These are phyloP conservation scores for Periconia sp. DNA, from an alignment of 2,329 filamentous ascomycete species.

Conservation along the genomic window DNA sequence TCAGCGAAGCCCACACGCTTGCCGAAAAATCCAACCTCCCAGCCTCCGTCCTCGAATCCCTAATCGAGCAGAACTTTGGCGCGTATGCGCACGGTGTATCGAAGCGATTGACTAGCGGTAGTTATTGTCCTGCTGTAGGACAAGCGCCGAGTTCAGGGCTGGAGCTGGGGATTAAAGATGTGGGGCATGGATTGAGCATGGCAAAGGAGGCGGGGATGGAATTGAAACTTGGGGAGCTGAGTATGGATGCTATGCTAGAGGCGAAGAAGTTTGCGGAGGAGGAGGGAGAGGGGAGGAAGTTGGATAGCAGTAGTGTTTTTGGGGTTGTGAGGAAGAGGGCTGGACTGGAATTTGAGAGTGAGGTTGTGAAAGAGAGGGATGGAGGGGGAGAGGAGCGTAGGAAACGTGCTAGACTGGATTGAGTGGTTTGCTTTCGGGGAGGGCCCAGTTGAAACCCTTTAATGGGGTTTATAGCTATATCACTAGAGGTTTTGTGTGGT, in stretches of 20 bases:
- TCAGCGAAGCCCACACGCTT: constrained; percentile 58
- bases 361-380: constrained; percentile 35
- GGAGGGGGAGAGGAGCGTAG: neutral
- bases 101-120: constrained; percentile 31
- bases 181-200: constrained; percentile 55
- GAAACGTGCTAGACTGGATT: too few relatives aligned
- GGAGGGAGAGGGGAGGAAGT: constrained; percentile 40
- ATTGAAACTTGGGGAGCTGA: constrained; percentile 52
- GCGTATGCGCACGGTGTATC: constrained; percentile 31
- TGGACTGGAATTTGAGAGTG: constrained; percentile 54
- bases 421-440: too few relatives aligned
- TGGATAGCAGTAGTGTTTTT: constrained; percentile 61
- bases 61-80: constrained; percentile 47
- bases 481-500: too few relatives aligned
- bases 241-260: constrained; percentile 51
- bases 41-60: constrained; percentile 48
- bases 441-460: too few relatives aligned
- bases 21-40: constrained; percentile 55
- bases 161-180: constrained; percentile 60
- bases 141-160: constrained; percentile 56
- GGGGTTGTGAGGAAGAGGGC: constrained; percentile 54
- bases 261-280: constrained; percentile 49
- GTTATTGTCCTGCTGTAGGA: constrained; percentile 30
- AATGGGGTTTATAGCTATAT: too few relatives aligned
- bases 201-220: constrained; percentile 49